phyloP scores from a whole-genome alignment of 2,329 filamentous ascomycete species.

The Aspergillus sp. region DNA sequence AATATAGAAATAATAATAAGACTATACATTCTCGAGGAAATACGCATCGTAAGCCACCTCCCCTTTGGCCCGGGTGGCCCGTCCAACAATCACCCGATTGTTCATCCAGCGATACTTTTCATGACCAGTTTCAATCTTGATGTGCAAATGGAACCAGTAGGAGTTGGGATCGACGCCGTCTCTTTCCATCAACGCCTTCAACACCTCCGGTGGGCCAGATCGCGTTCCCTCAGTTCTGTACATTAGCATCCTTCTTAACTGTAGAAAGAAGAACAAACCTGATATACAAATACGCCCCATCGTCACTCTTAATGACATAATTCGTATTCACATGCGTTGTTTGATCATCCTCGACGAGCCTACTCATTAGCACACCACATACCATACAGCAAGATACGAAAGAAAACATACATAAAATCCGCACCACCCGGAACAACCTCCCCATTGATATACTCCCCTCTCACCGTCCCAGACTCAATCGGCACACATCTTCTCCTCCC shows the following conservation, averaged over 20 bases:
- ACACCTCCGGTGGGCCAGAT: slow-evolving; percentile 19
- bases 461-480: slow-evolving; percentile 16
- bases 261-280: slow-evolving; percentile 5
- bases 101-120: slow-evolving; percentile 23
- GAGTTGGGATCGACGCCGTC: slow-evolving; percentile 17
- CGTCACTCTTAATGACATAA: slow-evolving; percentile 22
- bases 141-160: slow-evolving; percentile 24
- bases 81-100: slow-evolving; percentile 20
- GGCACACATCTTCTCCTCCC: slow-evolving; percentile 20
- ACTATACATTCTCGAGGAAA: slow-evolving; percentile 16
- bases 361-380: slow-evolving; percentile 2
- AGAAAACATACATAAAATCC: slow-evolving; percentile 19
- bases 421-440: slow-evolving; percentile 20
- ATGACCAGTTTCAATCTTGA: slow-evolving; percentile 20
- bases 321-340: slow-evolving; percentile 23
- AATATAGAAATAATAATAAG: neutral
- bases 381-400: neutral
- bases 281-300: slow-evolving; percentile 21
- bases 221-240: slow-evolving; percentile 22
- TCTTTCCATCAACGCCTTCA: slow-evolving; percentile 21
- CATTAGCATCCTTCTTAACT: neutral
- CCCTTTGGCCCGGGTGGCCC: slow-evolving; percentile 18
- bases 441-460: slow-evolving; percentile 17
- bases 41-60: slow-evolving; percentile 25
- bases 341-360: slow-evolving; percentile 22